A percentile compares a stretch with the other conserved stretches of the same genome.
Evolutionary conservation across 768 basidiomycete species (phyloP).

Genomic region (Mycena floridula): DNA sequence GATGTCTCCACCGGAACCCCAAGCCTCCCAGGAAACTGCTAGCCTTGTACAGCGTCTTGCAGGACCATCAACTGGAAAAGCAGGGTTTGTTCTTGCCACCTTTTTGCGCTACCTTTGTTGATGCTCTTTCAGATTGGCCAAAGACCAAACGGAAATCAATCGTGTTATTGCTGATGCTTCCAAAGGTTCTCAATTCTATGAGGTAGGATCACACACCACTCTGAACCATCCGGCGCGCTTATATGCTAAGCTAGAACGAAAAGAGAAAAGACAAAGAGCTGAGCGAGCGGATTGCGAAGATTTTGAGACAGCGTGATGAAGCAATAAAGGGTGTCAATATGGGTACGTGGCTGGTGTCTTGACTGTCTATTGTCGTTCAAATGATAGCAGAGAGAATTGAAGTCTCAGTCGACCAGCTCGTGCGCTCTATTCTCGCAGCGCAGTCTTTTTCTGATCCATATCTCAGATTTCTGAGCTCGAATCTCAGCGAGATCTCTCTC

Average conservation of each 20-base stretch:
- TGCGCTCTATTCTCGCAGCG: constrained; percentile 26
- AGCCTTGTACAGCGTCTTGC: constrained; percentile 77
- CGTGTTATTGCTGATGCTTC: constrained; percentile 85
- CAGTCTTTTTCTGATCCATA: constrained; percentile 1
- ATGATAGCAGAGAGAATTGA: constrained; percentile 49
- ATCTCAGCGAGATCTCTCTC: constrained; percentile 66
- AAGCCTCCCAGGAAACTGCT: constrained; percentile 52
- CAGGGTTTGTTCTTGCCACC: constrained; percentile 50
- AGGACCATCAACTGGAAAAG: constrained; percentile 85
- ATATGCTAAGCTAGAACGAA: constrained; percentile 58
- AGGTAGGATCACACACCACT: constrained; percentile 35
- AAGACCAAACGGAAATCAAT: constrained; percentile 81
- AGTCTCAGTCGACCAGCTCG: constrained; percentile 59
- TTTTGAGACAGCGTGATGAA: constrained; percentile 61
- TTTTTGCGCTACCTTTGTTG: neutral
- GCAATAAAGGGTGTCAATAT: constrained; percentile 49
- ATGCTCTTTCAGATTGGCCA: constrained; percentile 44
- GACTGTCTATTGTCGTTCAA: constrained; percentile 11
- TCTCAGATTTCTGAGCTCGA: constrained; percentile 67
- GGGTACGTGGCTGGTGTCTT: constrained; percentile 35
- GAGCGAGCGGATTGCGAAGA: constrained; percentile 65
- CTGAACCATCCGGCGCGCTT: neutral
- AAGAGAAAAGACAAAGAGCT: constrained; percentile 85
- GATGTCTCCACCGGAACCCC: too few species aligned
- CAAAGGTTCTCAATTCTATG: constrained; percentile 90